Conservation (phyloP, 345 rosid species). For the Anacardium occidentale region DNA sequence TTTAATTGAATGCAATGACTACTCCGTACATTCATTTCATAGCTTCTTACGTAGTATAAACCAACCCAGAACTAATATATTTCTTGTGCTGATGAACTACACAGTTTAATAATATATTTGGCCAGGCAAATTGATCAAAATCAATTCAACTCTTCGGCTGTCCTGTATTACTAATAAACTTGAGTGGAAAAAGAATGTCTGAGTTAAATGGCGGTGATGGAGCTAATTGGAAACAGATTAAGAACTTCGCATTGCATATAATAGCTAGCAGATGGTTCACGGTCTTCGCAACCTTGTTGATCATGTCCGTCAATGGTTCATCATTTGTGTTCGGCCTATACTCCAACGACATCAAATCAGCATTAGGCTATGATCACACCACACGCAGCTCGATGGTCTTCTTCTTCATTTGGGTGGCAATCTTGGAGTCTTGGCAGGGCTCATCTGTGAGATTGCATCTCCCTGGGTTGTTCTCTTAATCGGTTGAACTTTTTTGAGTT, state of each 20-base stretch:
- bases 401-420: slow-evolving; percentile 55
- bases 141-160: not conserved
- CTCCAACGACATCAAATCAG: slow-evolving; percentile 42
- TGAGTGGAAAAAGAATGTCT: not conserved
- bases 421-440: slow-evolving; percentile 49
- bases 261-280: slow-evolving; percentile 53
- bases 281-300: slow-evolving; percentile 41
- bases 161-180: not conserved
- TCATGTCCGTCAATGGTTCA: slow-evolving; percentile 53
- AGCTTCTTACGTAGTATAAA: not conserved
- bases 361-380: slow-evolving; percentile 49
- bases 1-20: not conserved
- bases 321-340: slow-evolving; percentile 52
- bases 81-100: not conserved
- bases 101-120: not conserved
- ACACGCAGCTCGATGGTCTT: slow-evolving; percentile 49
- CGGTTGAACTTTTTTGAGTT: slow-evolving; percentile 53
- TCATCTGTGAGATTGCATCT: slow-evolving; percentile 44
- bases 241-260: slow-evolving; percentile 37
- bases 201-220: slow-evolving; percentile 9
- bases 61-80: not conserved
- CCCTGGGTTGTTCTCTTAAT: slow-evolving; percentile 49
- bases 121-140: not conserved
- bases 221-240: slow-evolving; percentile 21
- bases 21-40: not conserved